Base-by-base conservation (phyloP, 1,284 basidiomycete species). In the Cystobasidium sp. region DNA sequence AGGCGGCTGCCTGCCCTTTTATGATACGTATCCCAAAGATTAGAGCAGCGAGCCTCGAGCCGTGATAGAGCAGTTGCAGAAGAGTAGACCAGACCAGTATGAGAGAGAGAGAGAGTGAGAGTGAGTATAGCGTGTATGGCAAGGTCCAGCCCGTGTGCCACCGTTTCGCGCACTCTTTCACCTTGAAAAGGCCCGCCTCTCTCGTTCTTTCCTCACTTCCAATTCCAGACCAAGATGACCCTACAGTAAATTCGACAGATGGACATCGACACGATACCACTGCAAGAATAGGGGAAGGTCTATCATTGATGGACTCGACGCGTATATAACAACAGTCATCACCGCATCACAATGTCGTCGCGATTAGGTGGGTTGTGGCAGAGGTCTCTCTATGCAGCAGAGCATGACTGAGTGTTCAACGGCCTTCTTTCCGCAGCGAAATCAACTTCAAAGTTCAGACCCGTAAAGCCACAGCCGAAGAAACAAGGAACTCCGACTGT, bases 401-500 rank as follows among this genome's bases (percentile, higher is more conserved):
- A 14, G 9, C 5, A 6, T 41, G 46, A 22, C 46, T 24, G 5
- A 44, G n/a, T 63, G 6, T 51, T 37, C n/a, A 18, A 5, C 5
- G 31, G 59, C 1, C 49, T 37, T 18, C 24, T 16, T 22, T 31
- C 7, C 39, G 8, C 47, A 65, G 69, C 69, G 16, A 72, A 72
- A 37, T 61, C 69, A 16, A 62, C 53, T 39, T 39, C 61, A 22
- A 72, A 72, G 62, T 72, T 72, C 62, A 56, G 62, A 62, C 69
- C 69, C n/a, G 69, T 65, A 3, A 52, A 61, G 47, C 69, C 59
- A 6, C 61, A 64, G 43, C 69, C 61, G 16, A 72, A 72, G 44
- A 64, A 65, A 43, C 20, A 22, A 39, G 51, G 20, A 53, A 37
- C 67, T 16, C 9, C 39, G 7, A 49, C 31, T 44, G 55, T 41